Evolutionary conservation across 2,329 filamentous ascomycete species (phyloP).

Genomic region (Talaromyces sp.): DNA sequence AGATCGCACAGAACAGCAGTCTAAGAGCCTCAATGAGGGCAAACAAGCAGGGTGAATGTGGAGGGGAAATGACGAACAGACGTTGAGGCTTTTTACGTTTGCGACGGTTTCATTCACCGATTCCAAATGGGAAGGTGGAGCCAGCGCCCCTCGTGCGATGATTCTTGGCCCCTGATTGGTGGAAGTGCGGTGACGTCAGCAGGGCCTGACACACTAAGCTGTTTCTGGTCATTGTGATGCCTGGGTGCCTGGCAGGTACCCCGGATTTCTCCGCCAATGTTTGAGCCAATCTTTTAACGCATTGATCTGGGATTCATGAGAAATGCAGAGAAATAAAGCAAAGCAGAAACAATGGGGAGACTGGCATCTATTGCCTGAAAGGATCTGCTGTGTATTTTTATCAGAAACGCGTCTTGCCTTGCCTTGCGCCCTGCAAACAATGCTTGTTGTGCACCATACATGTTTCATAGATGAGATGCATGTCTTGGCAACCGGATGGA

Average conservation of each 20-base stretch:
- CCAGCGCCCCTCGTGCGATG: background rate
- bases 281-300: too few relatives aligned
- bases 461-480: too few relatives aligned
- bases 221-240: background rate
- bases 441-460: too few relatives aligned
- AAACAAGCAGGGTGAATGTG: background rate
- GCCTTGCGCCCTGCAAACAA: too few relatives aligned
- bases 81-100: constrained; percentile 9
- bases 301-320: too few relatives aligned
- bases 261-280: constrained; percentile 8
- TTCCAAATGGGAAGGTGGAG: constrained; percentile 7
- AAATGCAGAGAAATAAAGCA: too few relatives aligned
- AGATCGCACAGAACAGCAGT: background rate
- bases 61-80: background rate
- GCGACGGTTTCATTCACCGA: constrained; percentile 15
- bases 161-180: background rate
- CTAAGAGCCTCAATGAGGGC: background rate
- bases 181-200: background rate
- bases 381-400: too few relatives aligned
- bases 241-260: constrained; percentile 7
- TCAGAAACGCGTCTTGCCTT: too few relatives aligned
- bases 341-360: background rate
- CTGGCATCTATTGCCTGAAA: too few relatives aligned
- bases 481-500: too few relatives aligned
- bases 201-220: background rate